phyloP scores from a whole-genome alignment of 192 early-diverging fungal genomes.

The Coemansia sp. region DNA sequence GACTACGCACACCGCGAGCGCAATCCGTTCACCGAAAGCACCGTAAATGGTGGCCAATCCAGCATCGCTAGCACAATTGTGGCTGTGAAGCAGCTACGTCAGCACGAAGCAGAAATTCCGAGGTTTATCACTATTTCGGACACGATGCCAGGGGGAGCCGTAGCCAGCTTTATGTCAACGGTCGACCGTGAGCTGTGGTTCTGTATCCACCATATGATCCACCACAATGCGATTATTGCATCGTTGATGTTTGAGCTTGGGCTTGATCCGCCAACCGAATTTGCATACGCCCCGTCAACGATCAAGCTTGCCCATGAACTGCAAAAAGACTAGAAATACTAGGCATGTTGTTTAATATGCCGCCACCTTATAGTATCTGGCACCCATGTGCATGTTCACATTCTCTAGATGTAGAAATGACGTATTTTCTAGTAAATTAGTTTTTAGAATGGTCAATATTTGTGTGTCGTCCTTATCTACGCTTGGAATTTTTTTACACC shows the following conservation, averaged over 20 bases:
- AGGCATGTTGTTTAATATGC: neutral
- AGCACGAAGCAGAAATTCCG: neutral
- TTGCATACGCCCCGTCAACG: constrained; percentile 52
- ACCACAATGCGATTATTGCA: constrained; percentile 53
- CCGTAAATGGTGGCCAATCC: constrained; percentile 8
- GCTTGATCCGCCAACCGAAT: constrained; percentile 18
- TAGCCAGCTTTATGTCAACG: constrained; percentile 25
- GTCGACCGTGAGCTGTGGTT: constrained; percentile 54
- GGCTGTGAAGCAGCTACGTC: neutral
- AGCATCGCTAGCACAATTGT: constrained; percentile 4
- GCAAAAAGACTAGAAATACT: neutral
- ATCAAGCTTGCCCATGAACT: constrained; percentile 19
- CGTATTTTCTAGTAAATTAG: no score
- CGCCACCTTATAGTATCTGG: no score
- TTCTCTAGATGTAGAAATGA: no score
- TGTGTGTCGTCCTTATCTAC: no score
- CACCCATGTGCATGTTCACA: no score
- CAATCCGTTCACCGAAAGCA: constrained; percentile 15
- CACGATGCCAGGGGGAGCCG: constrained; percentile 15
- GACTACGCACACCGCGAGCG: constrained; percentile 32
- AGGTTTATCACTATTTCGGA: constrained; percentile 10
- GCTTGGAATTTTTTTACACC: no score
- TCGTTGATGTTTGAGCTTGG: constrained; percentile 41
- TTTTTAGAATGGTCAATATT: no score
- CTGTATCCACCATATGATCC: constrained; percentile 54